These are phyloP conservation scores for Leccinellum luteum DNA, from an alignment of 768 basidiomycete species.

Conservation along the genomic window DNA sequence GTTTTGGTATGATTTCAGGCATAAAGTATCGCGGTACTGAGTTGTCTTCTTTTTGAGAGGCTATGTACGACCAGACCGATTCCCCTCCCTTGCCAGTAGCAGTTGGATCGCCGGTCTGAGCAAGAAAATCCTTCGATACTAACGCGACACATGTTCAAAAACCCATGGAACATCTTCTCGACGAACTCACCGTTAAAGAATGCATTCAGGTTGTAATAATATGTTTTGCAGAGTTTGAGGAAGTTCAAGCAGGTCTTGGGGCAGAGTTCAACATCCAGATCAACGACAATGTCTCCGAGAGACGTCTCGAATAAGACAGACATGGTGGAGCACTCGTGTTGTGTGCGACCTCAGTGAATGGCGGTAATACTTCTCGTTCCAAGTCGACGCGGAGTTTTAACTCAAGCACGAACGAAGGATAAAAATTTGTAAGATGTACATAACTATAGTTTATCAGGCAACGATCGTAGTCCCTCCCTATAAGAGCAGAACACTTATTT, in stretches of 20 bases:
- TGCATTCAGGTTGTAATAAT: conserved; percentile 94
- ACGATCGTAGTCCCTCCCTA: too few species aligned
- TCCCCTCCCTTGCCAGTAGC: conserved; percentile 94
- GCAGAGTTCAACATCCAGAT: conserved; percentile 87
- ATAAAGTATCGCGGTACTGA: conserved; percentile 73
- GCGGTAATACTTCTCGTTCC: too few species aligned
- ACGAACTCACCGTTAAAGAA: conserved; percentile 90
- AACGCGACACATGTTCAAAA: conserved; percentile 3
- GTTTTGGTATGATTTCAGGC: conserved; percentile 75
- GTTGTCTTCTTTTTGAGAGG: conserved; percentile 39
- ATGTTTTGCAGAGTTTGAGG: conserved; percentile 94
- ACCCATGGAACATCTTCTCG: not conserved
- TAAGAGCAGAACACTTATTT: too few species aligned
- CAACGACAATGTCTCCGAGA: conserved; percentile 94
- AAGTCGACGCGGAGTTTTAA: not conserved
- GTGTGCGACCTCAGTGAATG: too few species aligned
- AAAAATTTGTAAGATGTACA: too few species aligned
- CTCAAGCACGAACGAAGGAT: too few species aligned
- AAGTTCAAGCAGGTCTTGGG: conserved; percentile 95
- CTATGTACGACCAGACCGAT: conserved; percentile 78
- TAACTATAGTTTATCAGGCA: too few species aligned
- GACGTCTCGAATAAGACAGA: conserved; percentile 97
- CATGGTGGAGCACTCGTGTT: conserved; percentile 44
- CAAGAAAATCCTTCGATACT: conserved; percentile 98
- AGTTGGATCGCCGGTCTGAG: conserved; percentile 94